A percentile compares a stretch with the other conserved stretches of the same genome.
Evolutionary conservation across 1,284 basidiomycete genomes (phyloP).

Genomic region (Stygiomarasmius scandens): DNA sequence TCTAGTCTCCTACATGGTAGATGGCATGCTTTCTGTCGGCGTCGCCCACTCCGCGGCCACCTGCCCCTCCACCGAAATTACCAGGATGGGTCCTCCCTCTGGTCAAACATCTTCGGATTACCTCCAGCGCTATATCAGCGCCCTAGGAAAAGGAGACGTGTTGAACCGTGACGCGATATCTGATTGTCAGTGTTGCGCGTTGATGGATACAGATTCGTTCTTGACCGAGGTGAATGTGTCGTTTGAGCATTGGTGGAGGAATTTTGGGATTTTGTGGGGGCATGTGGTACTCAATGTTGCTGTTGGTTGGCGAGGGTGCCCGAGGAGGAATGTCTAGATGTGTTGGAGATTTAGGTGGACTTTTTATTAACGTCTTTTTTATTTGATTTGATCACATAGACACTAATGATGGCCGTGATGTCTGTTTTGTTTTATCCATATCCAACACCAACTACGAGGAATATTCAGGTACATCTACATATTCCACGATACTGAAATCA

Average conservation of each 20-base stretch:
- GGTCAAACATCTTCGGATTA: slow-evolving; percentile 67
- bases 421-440: no score
- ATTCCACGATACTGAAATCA: no score
- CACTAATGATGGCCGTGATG: no score
- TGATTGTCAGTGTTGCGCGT: slow-evolving; percentile 60
- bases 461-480: no score
- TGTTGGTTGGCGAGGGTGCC: slow-evolving; percentile 21
- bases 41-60: slow-evolving; percentile 28
- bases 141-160: slow-evolving; percentile 64
- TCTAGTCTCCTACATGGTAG: slow-evolving; percentile 61
- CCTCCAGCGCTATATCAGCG: slow-evolving; percentile 55
- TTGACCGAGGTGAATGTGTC: slow-evolving; percentile 31
- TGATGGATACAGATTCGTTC: slow-evolving; percentile 57
- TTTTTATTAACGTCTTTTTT: no score
- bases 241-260: slow-evolving; percentile 60
- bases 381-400: no score
- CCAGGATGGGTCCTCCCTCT: slow-evolving; percentile 56
- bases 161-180: slow-evolving; percentile 57
- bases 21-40: slow-evolving; percentile 37
- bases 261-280: slow-evolving; percentile 65
- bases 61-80: slow-evolving; percentile 42
- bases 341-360: not conserved
- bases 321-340: slow-evolving; percentile 1
- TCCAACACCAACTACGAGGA: no score
- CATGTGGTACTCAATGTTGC: slow-evolving; percentile 46